Evolutionary conservation across 108 stramenopile species (phyloP).

Genomic region (Skeletonema grethae): DNA sequence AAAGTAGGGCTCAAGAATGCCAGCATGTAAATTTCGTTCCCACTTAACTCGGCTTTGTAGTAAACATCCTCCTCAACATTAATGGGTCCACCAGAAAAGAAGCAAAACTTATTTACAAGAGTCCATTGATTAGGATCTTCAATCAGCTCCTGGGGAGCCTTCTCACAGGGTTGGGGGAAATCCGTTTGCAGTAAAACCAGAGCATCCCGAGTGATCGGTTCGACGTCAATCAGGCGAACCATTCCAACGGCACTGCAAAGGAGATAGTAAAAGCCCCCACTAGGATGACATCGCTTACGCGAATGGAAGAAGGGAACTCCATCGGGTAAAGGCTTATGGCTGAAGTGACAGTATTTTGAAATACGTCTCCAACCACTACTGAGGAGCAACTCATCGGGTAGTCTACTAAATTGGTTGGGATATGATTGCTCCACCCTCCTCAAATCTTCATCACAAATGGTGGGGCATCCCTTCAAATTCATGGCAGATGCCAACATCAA

Average conservation of each 20-base stretch:
- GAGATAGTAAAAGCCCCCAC: slow-evolving; percentile 85
- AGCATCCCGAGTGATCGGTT: slow-evolving; percentile 81
- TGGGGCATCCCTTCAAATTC: slow-evolving; percentile 91
- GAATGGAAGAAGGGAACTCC: slow-evolving; percentile 66
- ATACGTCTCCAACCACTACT: slow-evolving; percentile 85
- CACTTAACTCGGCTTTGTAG: slow-evolving; percentile 85
- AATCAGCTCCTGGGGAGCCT: slow-evolving; percentile 64
- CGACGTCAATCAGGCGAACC: slow-evolving; percentile 83
- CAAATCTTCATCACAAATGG: slow-evolving; percentile 92
- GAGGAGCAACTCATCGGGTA: slow-evolving; percentile 83
- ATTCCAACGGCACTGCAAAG: slow-evolving; percentile 80
- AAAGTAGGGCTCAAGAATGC: slow-evolving; percentile 82
- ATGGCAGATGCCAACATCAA: slow-evolving; percentile 85
- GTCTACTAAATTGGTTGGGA: slow-evolving; percentile 82
- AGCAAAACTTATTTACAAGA: slow-evolving; percentile 86
- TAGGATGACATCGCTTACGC: slow-evolving; percentile 75
- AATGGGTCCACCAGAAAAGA: slow-evolving; percentile 90
- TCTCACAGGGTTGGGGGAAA: slow-evolving; percentile 78
- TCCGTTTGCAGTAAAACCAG: slow-evolving; percentile 84
- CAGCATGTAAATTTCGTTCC: slow-evolving; percentile 86
- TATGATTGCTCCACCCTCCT: slow-evolving; percentile 84
- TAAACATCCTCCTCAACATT: slow-evolving; percentile 90
- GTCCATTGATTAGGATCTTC: slow-evolving; percentile 82
- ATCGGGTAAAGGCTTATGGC: slow-evolving; percentile 74
- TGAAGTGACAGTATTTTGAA: slow-evolving; percentile 87